Evolutionary conservation across 169 alveolate genomes (phyloP), one percentile per base, ranked within the genome.

Genomic region (Plasmodium billcollinsi): DNA sequence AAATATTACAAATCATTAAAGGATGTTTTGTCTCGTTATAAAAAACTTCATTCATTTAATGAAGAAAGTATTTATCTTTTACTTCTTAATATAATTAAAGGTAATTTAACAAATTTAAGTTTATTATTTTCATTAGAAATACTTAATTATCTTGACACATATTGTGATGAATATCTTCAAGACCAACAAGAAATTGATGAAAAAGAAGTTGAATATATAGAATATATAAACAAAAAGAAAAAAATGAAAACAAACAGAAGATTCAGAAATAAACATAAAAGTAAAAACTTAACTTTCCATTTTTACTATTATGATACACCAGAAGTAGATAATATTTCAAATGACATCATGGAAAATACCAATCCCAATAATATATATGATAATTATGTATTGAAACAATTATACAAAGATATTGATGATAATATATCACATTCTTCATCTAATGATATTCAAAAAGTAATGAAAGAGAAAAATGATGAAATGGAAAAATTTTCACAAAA

Each of bases 81-180:
- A 63, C 20, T 83, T 1, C 66, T 54, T 14, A 58, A 83, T 50
- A 67, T 83, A 45, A 29, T 70, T 54, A 83, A n/a, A 45, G 91
- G 91, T 0, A 69, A 83, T n/a, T 83, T 83, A 50, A 67, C 72
- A 24, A 83, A 83, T 62, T 62, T 83, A 50, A 83, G 91, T 58
- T 62, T 83, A 39, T 72, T 83, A 83, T 83, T 83, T 83, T 56
- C 91, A 2, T n/a, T 83, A 26, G 91, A 83, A 29, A 69, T 83
- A n/a, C 69, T 69, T 33, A 83, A 83, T 21, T 83, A 83, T 62
- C 72, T 83, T 20, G 73, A 83, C 54, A 72, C 56, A 29, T 58
- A 83, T 54, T 83, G 91, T 69, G 85, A 67, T 47, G 83, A 83
- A 12, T 26, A 69, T 18, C 2, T 39, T 5, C 11, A 39, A 39